phyloP scores from a whole-genome alignment of 1,284 basidiomycete genomes.

The Rhodotorula sp. region DNA sequence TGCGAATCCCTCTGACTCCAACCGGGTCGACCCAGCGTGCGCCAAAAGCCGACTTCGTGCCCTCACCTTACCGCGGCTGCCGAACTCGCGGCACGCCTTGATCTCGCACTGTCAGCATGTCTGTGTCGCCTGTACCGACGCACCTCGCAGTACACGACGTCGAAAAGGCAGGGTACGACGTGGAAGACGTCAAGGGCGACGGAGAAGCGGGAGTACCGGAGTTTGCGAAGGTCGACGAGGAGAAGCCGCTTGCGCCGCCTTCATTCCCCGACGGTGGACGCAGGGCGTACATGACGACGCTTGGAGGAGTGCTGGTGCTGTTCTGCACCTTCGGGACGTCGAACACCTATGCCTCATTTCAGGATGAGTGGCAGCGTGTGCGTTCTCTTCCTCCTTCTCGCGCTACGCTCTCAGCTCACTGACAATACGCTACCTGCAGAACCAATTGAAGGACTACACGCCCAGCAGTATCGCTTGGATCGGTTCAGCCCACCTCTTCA shows the following conservation, averaged over 20 bases:
- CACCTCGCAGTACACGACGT: no score
- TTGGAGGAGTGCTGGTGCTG: neutral
- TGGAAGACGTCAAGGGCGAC: no score
- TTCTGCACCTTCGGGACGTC: constrained; percentile 7
- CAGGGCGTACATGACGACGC: neutral
- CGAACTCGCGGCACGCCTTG: no score
- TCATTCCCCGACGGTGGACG: constrained; percentile 1
- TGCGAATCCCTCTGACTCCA: no score
- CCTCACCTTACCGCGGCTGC: no score
- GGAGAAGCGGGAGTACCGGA: no score
- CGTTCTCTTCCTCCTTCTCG: neutral
- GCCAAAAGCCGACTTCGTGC: no score
- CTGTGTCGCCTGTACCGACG: no score
- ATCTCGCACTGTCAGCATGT: no score
- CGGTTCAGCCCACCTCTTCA: constrained; percentile 16
- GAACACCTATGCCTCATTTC: neutral
- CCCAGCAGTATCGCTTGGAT: constrained; percentile 24
- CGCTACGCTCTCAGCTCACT: neutral
- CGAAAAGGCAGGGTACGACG: no score
- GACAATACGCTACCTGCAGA: neutral
- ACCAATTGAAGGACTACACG: constrained; percentile 7
- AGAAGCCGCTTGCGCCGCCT: neutral
- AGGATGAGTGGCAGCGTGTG: neutral
- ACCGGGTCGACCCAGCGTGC: no score
- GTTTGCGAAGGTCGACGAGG: no score